Base-by-base conservation (phyloP, 2,329 filamentous ascomycete genomes). In the Ceratocystis destructans region DNA sequence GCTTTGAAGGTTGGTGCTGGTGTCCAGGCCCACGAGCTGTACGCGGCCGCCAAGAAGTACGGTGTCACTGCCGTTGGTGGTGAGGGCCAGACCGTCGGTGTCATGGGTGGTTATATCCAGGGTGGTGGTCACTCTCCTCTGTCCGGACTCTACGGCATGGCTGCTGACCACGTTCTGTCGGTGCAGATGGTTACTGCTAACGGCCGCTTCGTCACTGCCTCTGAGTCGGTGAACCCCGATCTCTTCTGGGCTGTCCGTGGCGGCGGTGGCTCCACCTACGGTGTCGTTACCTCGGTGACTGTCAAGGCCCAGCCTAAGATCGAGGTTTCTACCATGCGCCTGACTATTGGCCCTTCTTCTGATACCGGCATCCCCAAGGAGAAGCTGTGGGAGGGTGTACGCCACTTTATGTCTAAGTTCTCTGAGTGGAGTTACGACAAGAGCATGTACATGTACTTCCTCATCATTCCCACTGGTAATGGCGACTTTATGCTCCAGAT, bases 1-100 rank as follows among this genome's bases (percentile, higher is more conserved):
- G 81, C 82, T 0, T 73, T 83, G n/a, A 82, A 77, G 25, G 70
- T 85, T 37, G 81, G 79, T 1, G 79, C 83, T 3, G 83, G 83
- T 46, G 76, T 84, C 0, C 75, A 78, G 53, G 81, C 76, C 0
- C 75, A 72, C 28, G 80, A 85, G 48, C 76, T 76, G 0, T 74
- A 79, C 45, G 70, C 72, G 22, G 64, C 64, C 59, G 73, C 75
- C 10, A 77, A 78, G 1, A 64, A 76, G 57, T 66, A 71, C 0
- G 62, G 73, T 44, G 66, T 69, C 41, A 69, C 67, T 22, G 64
- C 68, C 41, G 65, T 69, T n/a, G 66, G 63, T 41, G 67, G 67
- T 8, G 69, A 67, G 57, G 76, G 78, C 44, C 69, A 81, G 1
- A 79, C 79, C 0, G 81, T 84, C 5, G 82, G 82, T 2, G 70